These are phyloP conservation scores for Tripterygium wilfordii DNA, from an alignment of 177 flowering plant species.

Conservation along the genomic window DNA sequence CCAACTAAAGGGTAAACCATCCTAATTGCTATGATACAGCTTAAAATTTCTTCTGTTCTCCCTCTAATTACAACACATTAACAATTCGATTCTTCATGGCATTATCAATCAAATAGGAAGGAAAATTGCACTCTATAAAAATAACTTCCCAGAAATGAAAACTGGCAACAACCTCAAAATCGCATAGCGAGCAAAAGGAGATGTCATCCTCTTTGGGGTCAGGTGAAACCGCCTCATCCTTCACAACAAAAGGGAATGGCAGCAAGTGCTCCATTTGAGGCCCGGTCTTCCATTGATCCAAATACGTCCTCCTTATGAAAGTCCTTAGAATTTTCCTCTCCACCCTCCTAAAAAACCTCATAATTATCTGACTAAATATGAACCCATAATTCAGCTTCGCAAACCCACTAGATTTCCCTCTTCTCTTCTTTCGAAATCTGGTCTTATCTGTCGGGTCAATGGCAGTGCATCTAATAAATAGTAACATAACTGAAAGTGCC, in stretches of 20 bases:
- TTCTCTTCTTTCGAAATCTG: constrained; percentile 50
- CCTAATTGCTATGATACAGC: not conserved
- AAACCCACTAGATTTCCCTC: constrained; percentile 24
- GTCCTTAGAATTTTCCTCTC: constrained; percentile 72
- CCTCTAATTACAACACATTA: too few species aligned
- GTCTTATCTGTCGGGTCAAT: constrained; percentile 84
- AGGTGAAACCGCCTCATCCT: constrained; percentile 62
- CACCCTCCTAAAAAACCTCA: constrained; percentile 59
- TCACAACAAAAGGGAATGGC: constrained; percentile 63
- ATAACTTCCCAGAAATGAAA: too few species aligned
- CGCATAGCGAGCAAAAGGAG: constrained; percentile 74
- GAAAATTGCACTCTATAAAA: too few species aligned
- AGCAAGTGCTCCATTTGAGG: constrained; percentile 68
- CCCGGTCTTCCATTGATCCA: constrained; percentile 53
- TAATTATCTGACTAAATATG: constrained; percentile 49
- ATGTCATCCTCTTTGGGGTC: constrained; percentile 58
- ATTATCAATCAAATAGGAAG: too few species aligned
- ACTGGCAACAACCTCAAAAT: constrained; percentile 54
- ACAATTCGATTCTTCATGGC: too few species aligned
- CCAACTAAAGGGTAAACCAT: too few species aligned
- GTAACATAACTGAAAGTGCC: constrained; percentile 65
- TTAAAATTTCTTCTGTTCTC: not conserved
- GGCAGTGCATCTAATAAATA: constrained; percentile 80
- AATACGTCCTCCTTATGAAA: constrained; percentile 69
- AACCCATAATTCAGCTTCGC: constrained; percentile 53